phyloP scores from a whole-genome alignment of 2,329 filamentous ascomycete genomes.

The Lachnellula hyalina region DNA sequence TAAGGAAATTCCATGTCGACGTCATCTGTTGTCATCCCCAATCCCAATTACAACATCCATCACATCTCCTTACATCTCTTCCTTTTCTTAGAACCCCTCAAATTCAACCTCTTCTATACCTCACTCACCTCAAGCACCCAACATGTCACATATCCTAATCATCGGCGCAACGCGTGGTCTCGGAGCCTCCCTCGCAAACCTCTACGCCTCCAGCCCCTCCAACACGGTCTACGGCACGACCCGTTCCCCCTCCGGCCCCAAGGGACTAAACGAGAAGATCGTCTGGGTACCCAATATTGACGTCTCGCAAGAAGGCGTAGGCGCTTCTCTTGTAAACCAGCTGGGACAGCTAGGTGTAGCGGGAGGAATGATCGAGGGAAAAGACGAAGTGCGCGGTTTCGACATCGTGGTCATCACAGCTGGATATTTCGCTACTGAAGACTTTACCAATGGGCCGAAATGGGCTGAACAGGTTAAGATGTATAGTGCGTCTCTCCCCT shows the following conservation, averaged over 20 bases:
- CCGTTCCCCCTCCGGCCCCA: slow-evolving; percentile 42
- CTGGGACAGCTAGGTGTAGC: slow-evolving; percentile 32
- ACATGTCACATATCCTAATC: slow-evolving; percentile 43
- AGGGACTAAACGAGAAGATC: slow-evolving; percentile 37
- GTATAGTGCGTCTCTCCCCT: slow-evolving; percentile 62
- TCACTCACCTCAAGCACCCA: background rate
- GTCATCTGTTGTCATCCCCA: background rate
- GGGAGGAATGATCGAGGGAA: slow-evolving; percentile 23
- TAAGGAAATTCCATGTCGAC: background rate
- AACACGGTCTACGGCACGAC: slow-evolving; percentile 56
- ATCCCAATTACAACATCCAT: background rate
- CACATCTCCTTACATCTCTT: background rate
- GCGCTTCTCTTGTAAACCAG: slow-evolving; percentile 41
- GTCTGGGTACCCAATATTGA: slow-evolving; percentile 57
- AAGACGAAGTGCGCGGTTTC: slow-evolving; percentile 31
- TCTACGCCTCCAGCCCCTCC: slow-evolving; percentile 45
- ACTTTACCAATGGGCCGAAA: slow-evolving; percentile 53
- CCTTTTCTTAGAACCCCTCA: background rate
- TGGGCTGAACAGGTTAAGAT: slow-evolving; percentile 64
- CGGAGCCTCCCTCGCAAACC: slow-evolving; percentile 54
- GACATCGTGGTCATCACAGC: slow-evolving; percentile 55
- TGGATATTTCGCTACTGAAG: slow-evolving; percentile 63
- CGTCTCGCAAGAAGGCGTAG: slow-evolving; percentile 43
- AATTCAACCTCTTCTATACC: background rate
- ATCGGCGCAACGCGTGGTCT: slow-evolving; percentile 65